Percentiles rank a stretch among this genome's conserved stretches.
Conservation (phyloP, 805 yeast species). For the Metschnikowia baotianmanensis region DNA sequence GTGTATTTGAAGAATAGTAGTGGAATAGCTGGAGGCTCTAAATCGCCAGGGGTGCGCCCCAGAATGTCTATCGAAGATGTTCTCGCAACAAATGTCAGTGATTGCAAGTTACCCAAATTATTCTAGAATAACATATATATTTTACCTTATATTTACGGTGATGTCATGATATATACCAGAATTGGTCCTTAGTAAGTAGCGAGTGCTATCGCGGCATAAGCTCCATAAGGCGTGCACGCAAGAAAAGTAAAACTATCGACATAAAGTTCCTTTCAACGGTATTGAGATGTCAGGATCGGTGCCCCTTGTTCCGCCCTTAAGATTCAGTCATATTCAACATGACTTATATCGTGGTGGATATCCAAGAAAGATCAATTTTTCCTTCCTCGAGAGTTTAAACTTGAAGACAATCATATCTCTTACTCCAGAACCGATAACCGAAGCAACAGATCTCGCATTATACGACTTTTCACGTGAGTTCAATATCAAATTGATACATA, state of each 20-base stretch:
- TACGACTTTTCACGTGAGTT: slow-evolving; percentile 51
- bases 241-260: no score
- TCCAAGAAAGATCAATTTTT: slow-evolving; percentile 72
- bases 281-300: slow-evolving; percentile 9
- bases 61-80: slow-evolving; percentile 81
- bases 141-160: not conserved
- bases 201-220: no score
- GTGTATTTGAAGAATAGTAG: slow-evolving; percentile 73
- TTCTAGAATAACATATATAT: slow-evolving; percentile 1
- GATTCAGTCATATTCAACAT: slow-evolving; percentile 70
- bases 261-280: no score
- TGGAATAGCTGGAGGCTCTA: slow-evolving; percentile 73
- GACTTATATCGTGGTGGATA: slow-evolving; percentile 80
- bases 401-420: slow-evolving; percentile 74
- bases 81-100: slow-evolving; percentile 66
- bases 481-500: slow-evolving; percentile 63
- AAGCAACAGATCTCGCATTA: slow-evolving; percentile 49
- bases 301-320: slow-evolving; percentile 66
- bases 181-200: no score
- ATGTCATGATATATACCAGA: no score
- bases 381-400: slow-evolving; percentile 62
- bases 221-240: no score
- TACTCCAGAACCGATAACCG: slow-evolving; percentile 70
- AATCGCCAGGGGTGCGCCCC: slow-evolving; percentile 53
- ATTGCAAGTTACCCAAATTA: slow-evolving; percentile 37